Base-by-base conservation (phyloP, 2,329 filamentous ascomycete species). In the Dactylellina sp. region DNA sequence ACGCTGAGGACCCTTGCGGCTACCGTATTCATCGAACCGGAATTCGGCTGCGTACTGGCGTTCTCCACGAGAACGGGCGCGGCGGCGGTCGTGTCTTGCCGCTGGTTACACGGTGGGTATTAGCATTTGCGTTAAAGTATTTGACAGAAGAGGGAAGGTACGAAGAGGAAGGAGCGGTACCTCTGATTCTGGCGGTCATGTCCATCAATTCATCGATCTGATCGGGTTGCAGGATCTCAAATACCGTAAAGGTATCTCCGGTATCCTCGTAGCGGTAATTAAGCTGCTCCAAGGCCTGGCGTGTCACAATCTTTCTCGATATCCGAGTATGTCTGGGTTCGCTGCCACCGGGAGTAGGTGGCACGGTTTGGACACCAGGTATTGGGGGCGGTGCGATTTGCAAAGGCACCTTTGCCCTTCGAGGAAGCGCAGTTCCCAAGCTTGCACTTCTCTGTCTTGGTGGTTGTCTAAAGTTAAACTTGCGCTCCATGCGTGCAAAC, bases 231-330 rank as follows among this genome's bases (percentile, higher is more conserved):
- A 75, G 35, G 32, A 75, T 55, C 24, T 66, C 63, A 46, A 68
- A 68, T 12, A 75, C 62, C 2, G 71, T 75, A 12, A 75, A 75
- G 9, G 62, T 75, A 22, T 75, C 71, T 4, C 71, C 89, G 0
- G 91, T 95, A 84, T 97, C 93, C 80, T 97, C 92, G 79, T 89
- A 97, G 71, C 91, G 88, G 81, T 96, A 97, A 1, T 91, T 91
- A 79, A 89, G 82, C 78, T 89, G 85, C 77, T 96, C 89, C 76
- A 97, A 91, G 18, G 94, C 94, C 80, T 97, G 92, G 56, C 89
- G 88, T 70, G 89, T 85, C 7, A 98, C 92, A 42, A 97, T 83
- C 77, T 96, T 93, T 82, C 96, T 96, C 49, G 93, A 96, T 77
- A 98, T 92, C 82, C 97, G 93, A 0, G 94, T 98, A 46, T 75